Evolutionary conservation across 495 filamentous ascomycete genomes (phyloP), one percentile per base, ranked within the genome.

Genomic region (Neurospora terricola): DNA sequence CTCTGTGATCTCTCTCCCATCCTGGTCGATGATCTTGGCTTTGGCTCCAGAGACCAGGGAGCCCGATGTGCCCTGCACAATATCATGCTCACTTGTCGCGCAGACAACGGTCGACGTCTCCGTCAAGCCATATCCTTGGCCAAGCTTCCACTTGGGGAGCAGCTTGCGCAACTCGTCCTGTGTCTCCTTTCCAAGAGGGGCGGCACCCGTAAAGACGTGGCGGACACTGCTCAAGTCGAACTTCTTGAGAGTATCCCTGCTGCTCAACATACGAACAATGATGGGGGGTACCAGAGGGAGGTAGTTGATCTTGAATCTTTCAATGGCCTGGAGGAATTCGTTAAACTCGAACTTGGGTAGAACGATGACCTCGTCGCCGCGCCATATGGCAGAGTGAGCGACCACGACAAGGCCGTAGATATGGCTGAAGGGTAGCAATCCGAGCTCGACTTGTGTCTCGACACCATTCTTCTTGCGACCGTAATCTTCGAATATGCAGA

Each of bases 41-140:
- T 90, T 87, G 36, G 84, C 80, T 4, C 88, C 89, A 0, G 94
- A 92, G 1, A 93, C 68, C 1, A 97, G 84, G 30, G 86, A 90
- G 21, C 94, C 94, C 5, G 89, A 92, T 0, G 90, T 91, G 14
- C 94, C 93, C 70, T 90, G 84, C 78, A 86, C 86, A 72, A 96
- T 86, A 76, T 97, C 94, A 45, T 86, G 70, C 68, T 88, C 84
- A 69, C 87, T 85, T 1, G 91, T 91, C 4, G 88, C 85, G 78
- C 84, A 85, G 2, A 95, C 89, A 2, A 96, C 91, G 0, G 94
- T 95, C 48, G 83, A 85, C 9, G 91, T 93, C 78, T 97, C 94
- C 7, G 94, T 97, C 77, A 97, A 84, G 14, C 94, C 94, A 80
- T 97, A 97, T 62, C 90, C 94, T 81, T 97, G 94, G 48, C 91